Percentiles rank a stretch among this genome's conserved stretches.
Evolutionary conservation across 169 alveolate genomes (phyloP).

Genomic region (Eimeria sp.): DNA sequence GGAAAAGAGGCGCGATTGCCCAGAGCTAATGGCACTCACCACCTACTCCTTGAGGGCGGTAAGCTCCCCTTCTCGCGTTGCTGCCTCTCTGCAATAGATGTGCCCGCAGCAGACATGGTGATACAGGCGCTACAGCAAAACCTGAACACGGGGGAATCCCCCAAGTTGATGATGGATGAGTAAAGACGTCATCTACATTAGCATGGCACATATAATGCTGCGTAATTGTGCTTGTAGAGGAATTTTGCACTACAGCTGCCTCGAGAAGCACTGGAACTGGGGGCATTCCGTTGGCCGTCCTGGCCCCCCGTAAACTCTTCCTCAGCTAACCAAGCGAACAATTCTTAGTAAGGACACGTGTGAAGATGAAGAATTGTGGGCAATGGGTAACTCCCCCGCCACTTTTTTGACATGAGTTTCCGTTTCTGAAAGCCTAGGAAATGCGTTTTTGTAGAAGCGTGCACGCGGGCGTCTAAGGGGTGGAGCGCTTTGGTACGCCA

Average conservation of each 20-base stretch:
- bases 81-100: not conserved
- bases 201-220: not conserved
- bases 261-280: constrained; percentile 33
- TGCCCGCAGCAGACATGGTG: not conserved
- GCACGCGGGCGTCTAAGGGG: not conserved
- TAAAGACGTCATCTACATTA: not conserved
- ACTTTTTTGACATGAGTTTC: not conserved
- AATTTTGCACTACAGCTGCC: constrained; percentile 43
- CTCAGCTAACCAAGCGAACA: not conserved
- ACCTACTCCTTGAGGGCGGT: constrained; percentile 67
- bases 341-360: not conserved
- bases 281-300: constrained; percentile 71
- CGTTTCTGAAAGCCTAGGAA: not conserved
- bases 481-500: not conserved
- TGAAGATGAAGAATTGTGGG: not conserved
- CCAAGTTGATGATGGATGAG: not conserved
- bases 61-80: not conserved
- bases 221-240: constrained; percentile 23
- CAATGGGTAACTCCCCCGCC: not conserved
- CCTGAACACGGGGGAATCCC: not conserved
- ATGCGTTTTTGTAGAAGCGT: not conserved
- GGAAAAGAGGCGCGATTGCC: constrained; percentile 33
- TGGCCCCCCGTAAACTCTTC: constrained; percentile 51
- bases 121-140: not conserved
- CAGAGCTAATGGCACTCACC: constrained; percentile 54